A percentile compares a stretch with the other conserved stretches of the same genome.
These are phyloP conservation scores for Rhizophagus sp. DNA, from an alignment of 192 early-diverging fungal genomes.

Conservation along the genomic window DNA sequence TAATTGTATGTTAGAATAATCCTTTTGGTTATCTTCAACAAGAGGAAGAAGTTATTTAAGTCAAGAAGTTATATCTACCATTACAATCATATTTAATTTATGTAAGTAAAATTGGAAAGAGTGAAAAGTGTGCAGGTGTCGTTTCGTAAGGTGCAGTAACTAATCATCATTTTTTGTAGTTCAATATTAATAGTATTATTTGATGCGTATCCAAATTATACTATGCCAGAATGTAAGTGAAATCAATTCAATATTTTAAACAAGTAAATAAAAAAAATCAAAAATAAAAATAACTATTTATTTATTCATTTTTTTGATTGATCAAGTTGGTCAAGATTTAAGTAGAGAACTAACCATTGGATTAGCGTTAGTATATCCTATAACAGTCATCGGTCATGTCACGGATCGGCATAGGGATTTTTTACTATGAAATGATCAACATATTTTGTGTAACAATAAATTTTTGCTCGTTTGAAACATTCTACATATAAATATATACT, in stretches of 20 bases:
- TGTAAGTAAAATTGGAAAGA: background rate
- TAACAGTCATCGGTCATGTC: too few species aligned
- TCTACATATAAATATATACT: too few species aligned
- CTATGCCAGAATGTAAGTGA: background rate
- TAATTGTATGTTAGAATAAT: too few species aligned
- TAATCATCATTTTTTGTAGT: background rate
- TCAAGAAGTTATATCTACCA: background rate
- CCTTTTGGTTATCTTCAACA: background rate
- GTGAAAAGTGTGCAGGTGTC: too few species aligned
- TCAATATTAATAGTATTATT: background rate
- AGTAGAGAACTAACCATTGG: background rate
- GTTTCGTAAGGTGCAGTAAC: background rate
- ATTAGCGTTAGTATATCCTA: background rate
- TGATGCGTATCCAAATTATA: background rate
- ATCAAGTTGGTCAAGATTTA: background rate
- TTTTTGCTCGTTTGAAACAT: too few species aligned
- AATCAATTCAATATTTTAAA: too few species aligned
- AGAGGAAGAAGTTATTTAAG: constrained; percentile 12
- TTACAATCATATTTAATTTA: background rate
- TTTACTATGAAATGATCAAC: too few species aligned
- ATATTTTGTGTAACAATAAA: too few species aligned
- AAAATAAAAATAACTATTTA: too few species aligned
- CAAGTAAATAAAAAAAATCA: too few species aligned
- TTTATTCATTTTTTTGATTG: background rate
- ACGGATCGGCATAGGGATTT: too few species aligned